A percentile compares a stretch with the other conserved stretches of the same genome.
These are phyloP conservation scores for Trichopus zeylanicus DNA, from an alignment of 116 monocot genomes.

Conservation along the genomic window DNA sequence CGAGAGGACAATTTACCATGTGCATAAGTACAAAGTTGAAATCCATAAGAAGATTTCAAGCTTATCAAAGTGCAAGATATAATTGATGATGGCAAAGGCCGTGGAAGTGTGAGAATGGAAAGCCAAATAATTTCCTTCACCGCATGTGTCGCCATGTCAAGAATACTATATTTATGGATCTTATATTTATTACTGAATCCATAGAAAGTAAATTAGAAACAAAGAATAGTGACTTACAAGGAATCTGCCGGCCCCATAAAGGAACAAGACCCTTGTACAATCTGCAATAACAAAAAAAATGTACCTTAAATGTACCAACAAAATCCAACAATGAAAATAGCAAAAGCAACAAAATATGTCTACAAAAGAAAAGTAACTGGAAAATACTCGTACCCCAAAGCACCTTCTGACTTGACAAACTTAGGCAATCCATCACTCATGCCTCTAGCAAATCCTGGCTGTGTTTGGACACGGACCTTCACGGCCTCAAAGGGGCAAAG, in stretches of 20 bases:
- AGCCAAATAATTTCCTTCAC: too few relatives aligned
- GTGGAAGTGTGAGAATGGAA: too few relatives aligned
- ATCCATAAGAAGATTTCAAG: slow-evolving; percentile 4
- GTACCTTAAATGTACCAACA: not conserved
- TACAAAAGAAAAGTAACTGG: not conserved
- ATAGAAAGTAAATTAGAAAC: not conserved
- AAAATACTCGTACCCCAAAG: slow-evolving; percentile 28
- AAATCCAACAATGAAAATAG: not conserved
- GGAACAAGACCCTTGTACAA: slow-evolving; percentile 83
- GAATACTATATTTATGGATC: too few relatives aligned
- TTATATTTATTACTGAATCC: too few relatives aligned
- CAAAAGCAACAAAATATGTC: too few relatives aligned
- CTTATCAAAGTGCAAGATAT: slow-evolving; percentile 4
- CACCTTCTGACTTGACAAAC: slow-evolving; percentile 40
- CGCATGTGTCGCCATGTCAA: too few relatives aligned
- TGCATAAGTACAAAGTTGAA: slow-evolving; percentile 4
- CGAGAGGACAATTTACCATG: slow-evolving; percentile 1
- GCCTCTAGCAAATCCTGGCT: slow-evolving; percentile 43
- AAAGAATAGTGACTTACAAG: slow-evolving; percentile 43
- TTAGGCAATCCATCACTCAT: slow-evolving; percentile 45
- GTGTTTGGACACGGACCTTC: slow-evolving; percentile 58
- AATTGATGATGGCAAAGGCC: not conserved
- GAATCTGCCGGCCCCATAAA: slow-evolving; percentile 82
- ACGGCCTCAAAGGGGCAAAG: slow-evolving; percentile 63
- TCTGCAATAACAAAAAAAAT: slow-evolving; percentile 21